Evolutionary conservation across 805 yeast genomes (phyloP), one percentile per base, ranked within the genome.

Genomic region (Scheffersomyces lignosus): DNA sequence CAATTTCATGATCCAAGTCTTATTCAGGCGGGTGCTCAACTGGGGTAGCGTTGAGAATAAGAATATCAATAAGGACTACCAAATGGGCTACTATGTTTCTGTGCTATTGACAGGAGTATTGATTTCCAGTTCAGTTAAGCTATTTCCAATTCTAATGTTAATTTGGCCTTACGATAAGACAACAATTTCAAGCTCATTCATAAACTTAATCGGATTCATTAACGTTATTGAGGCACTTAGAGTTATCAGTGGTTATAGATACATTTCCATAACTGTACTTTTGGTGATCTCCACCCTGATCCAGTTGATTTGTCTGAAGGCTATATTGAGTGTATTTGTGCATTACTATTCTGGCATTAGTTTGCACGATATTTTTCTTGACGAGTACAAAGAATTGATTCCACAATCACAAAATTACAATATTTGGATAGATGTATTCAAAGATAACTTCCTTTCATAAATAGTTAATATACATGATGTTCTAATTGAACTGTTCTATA

Each of bases 91-190:
- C 44, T 38, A 44, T 61, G 74, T 12, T 1, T 52, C 62, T n/a
- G 73, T 75, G 3, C 58, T 90, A 13, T 73, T 88, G 1, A 72
- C 81, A 7, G 83, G 96, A 0, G 71, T 89, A 1, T 55, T 90
- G 30, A 73, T 89, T 4, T 81, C 97, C 0, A 80, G 87, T 29
- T 79, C 87, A 1, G 82, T 91, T 27, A 87, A 85, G 53, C 68
- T 91, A 15, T 82, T 91, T 44, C 99, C 99, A 0, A 83, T 93
- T 14, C 70, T 93, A 23, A 91, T 91, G 90, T 69, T 93, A 22
- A 91, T 93, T 24, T 93, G 99, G 99, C 93, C 96, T 0, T 93
- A 93, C 53, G 96, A 93, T 54, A 54, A 54, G 26, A 77, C 85
- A n/a, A 70, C 83, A 1, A 70, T 83, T 3, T 82, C 84, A 0